Percentiles rank a stretch among this genome's conserved stretches.
These are phyloP conservation scores for Xylariaceae sp. DNA, from an alignment of 2,329 filamentous ascomycete genomes.

Conservation along the genomic window DNA sequence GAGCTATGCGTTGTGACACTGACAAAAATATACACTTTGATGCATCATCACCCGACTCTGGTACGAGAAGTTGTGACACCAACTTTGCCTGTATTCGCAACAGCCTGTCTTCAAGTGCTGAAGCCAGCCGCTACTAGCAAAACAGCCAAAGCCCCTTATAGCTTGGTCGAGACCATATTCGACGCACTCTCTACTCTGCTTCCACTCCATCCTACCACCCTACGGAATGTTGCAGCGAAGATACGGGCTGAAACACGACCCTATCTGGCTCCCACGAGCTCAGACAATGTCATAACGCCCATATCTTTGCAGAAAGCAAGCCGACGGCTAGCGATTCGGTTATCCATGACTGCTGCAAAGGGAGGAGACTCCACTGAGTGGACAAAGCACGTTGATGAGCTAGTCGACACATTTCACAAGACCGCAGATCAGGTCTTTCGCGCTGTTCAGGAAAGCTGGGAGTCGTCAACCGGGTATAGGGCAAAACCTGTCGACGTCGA, in stretches of 20 bases:
- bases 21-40: constrained; percentile 78
- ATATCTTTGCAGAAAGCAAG: constrained; percentile 55
- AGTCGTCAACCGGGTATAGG: constrained; percentile 57
- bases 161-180: constrained; percentile 65
- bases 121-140: constrained; percentile 43
- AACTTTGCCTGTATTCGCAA: constrained; percentile 71
- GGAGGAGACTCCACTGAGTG: constrained; percentile 75
- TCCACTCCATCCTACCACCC: constrained; percentile 77
- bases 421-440: constrained; percentile 77
- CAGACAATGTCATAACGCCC: constrained; percentile 48
- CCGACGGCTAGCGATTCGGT: constrained; percentile 63
- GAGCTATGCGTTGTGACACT: constrained; percentile 74
- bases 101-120: constrained; percentile 67
- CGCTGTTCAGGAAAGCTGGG: constrained; percentile 77
- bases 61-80: constrained; percentile 86
- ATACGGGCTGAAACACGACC: constrained; percentile 59
- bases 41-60: constrained; percentile 78
- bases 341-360: constrained; percentile 80
- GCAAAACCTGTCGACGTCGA: constrained; percentile 44
- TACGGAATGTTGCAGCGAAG: constrained; percentile 72
- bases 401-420: constrained; percentile 64
- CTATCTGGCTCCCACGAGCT: constrained; percentile 64
- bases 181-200: constrained; percentile 70
- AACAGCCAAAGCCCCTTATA: constrained; percentile 39
- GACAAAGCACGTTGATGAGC: constrained; percentile 61